Evolutionary conservation across 192 early-diverging fungal genomes (phyloP), one percentile per base, ranked within the genome.

Genomic region (Pilaira anomala): DNA sequence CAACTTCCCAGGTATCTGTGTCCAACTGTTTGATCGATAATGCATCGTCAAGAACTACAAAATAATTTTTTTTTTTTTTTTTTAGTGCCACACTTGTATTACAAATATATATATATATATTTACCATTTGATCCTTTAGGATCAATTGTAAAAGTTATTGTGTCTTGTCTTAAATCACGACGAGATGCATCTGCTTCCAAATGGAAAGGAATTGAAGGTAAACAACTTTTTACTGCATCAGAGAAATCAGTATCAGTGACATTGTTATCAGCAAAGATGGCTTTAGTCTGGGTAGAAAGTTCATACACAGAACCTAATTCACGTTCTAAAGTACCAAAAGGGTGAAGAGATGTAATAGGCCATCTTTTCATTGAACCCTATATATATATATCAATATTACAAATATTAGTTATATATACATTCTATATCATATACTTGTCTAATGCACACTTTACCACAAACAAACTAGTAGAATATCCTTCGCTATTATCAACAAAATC

Each of bases 121-220:
- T 66, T 49, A 76, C 91, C 90, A 46, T 90, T 87, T 11, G 91
- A 84, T 13, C 83, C 85, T 1, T 69, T 59, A n/a, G 95, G 89
- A 74, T 98, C 97, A 48, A 99, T 89, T 5, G 93, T 92, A 64
- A 97, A 96, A 44, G 91, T 85, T 52, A 89, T 82, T 41, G 73
- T 60, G 6, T 63, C 29, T 36, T 36, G 33, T 18, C 91, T 80
- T 52, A 99, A 72, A 65, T 98, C 94, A 22, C 84, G 83, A 50
- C 97, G 84, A 21, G 62, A 63, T 25, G 49, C 63, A 69, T 96
- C 94, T 13, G 67, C 72, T 5, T 80, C 80, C 5, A 93, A 87
- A 63, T 94, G 93, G 18, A 92, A 97, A 21, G 92, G 92, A 30
- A 77, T 57, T 14, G 71, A 40, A 19, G 93, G 92, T 29, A 98